A percentile compares a stretch with the other conserved stretches of the same genome.
phyloP scores from a whole-genome alignment of 805 yeast genomes.

The Sugiyamaella boreocaroliniensis region DNA sequence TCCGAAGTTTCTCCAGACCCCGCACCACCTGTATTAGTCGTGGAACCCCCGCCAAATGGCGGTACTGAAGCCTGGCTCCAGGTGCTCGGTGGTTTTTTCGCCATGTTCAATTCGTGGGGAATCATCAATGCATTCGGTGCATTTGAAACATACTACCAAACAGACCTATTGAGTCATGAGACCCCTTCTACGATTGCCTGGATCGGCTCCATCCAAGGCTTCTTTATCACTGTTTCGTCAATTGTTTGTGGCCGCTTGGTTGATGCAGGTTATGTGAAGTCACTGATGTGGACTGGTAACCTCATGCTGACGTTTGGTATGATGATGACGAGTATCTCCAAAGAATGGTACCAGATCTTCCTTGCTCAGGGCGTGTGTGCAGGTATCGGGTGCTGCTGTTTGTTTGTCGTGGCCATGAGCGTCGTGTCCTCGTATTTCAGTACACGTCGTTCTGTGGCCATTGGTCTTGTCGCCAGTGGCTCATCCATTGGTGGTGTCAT shows the following conservation, averaged over 20 bases:
- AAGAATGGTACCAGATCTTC: slow-evolving; percentile 43
- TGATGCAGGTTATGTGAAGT: slow-evolving; percentile 25
- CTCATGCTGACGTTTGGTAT: slow-evolving; percentile 24
- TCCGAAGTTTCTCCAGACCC: too few species aligned
- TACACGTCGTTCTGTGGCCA: slow-evolving; percentile 38
- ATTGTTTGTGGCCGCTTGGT: slow-evolving; percentile 26
- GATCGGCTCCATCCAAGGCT: slow-evolving; percentile 31
- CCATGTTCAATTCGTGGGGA: slow-evolving; percentile 22
- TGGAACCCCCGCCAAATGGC: slow-evolving; percentile 19
- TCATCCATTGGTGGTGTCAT: slow-evolving; percentile 46
- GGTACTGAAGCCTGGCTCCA: slow-evolving; percentile 20
- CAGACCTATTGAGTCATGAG: slow-evolving; percentile 21
- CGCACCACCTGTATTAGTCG: background rate
- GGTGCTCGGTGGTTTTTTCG: slow-evolving; percentile 18
- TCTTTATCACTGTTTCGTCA: slow-evolving; percentile 23
- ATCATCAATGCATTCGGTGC: slow-evolving; percentile 25
- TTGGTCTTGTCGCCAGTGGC: slow-evolving; percentile 43
- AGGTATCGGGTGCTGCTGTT: slow-evolving; percentile 40
- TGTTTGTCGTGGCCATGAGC: slow-evolving; percentile 41
- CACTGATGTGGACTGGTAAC: slow-evolving; percentile 21
- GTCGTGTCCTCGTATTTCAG: slow-evolving; percentile 42
- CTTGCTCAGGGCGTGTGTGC: slow-evolving; percentile 45
- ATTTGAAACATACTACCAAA: slow-evolving; percentile 26
- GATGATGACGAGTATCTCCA: slow-evolving; percentile 33
- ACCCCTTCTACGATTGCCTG: slow-evolving; percentile 30